Conservation (phyloP, 2,329 filamentous ascomycete genomes). For the Gnomoniopsis sp. region DNA sequence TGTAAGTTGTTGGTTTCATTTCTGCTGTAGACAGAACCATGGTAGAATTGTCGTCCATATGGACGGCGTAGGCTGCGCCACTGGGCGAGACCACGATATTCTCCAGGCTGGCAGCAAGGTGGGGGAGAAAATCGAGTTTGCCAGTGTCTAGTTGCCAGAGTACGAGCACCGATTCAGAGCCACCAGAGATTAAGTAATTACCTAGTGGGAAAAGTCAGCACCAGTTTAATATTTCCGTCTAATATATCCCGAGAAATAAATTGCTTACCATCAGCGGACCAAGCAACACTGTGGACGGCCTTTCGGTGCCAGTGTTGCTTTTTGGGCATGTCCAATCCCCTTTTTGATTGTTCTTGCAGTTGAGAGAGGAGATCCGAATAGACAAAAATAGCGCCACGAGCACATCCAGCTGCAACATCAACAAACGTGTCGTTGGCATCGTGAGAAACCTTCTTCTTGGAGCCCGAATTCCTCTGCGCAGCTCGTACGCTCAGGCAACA, state of each 20-base stretch:
- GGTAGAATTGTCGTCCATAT: conserved; percentile 86
- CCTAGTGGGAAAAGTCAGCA: conserved; percentile 48
- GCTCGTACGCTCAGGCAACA: conserved; percentile 63
- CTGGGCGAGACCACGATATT: conserved; percentile 76
- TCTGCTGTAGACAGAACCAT: conserved; percentile 90
- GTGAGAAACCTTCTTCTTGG: conserved; percentile 25
- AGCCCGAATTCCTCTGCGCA: conserved; percentile 26
- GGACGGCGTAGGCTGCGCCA: conserved; percentile 78
- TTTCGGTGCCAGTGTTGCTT: conserved; percentile 87
- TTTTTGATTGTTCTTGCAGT: conserved; percentile 42
- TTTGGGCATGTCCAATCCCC: conserved; percentile 54
- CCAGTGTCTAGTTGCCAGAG: conserved; percentile 92
- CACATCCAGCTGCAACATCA: conserved; percentile 76
- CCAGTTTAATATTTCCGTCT: not conserved
- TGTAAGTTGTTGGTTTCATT: conserved; percentile 76
- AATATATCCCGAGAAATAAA: not conserved
- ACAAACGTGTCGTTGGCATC: conserved; percentile 39
- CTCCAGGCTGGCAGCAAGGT: conserved; percentile 81
- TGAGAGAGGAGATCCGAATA: conserved; percentile 71
- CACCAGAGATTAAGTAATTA: conserved; percentile 92
- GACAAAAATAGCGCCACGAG: conserved; percentile 73
- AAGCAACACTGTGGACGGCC: conserved; percentile 80
- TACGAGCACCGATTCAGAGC: conserved; percentile 82
- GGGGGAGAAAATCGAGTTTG: conserved; percentile 79
- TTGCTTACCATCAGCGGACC: conserved; percentile 79